phyloP scores from a whole-genome alignment of 768 basidiomycete genomes.

The Porphyrellus cyaneotinctus region DNA sequence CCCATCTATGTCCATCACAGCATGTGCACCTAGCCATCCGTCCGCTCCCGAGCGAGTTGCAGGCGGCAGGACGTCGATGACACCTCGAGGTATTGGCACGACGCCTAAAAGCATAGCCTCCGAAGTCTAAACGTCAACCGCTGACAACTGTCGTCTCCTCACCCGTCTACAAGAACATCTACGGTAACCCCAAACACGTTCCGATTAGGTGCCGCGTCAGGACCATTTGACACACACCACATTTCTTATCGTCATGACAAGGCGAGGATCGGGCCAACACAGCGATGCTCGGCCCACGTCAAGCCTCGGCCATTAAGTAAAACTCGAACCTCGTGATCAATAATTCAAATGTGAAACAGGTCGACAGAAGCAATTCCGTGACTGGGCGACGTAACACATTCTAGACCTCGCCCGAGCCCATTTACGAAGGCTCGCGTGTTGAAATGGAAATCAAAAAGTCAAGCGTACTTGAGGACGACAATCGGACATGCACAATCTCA shows the following conservation, averaged over 20 bases:
- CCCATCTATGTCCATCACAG: background rate
- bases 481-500: background rate
- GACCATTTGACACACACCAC: too few relatives aligned
- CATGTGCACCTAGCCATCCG: conserved; percentile 23
- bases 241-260: conserved; percentile 6
- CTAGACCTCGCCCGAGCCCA: background rate
- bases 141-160: background rate
- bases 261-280: conserved; percentile 4
- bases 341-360: conserved; percentile 1
- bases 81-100: conserved; percentile 9
- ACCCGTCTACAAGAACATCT: background rate
- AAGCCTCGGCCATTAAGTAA: conserved; percentile 1
- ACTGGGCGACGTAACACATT: background rate
- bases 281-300: background rate
- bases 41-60: conserved; percentile 15
- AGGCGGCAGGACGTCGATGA: background rate
- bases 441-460: background rate
- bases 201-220: conserved; percentile 1
- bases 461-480: background rate
- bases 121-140: conserved; percentile 14
- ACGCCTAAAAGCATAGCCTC: background rate
- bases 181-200: conserved; percentile 9
- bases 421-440: background rate
- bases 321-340: conserved; percentile 1
- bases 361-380: background rate